Percentiles rank a stretch among this genome's conserved stretches.
These are phyloP conservation scores for Ogataea corticis DNA, from an alignment of 805 yeast genomes.

Conservation along the genomic window DNA sequence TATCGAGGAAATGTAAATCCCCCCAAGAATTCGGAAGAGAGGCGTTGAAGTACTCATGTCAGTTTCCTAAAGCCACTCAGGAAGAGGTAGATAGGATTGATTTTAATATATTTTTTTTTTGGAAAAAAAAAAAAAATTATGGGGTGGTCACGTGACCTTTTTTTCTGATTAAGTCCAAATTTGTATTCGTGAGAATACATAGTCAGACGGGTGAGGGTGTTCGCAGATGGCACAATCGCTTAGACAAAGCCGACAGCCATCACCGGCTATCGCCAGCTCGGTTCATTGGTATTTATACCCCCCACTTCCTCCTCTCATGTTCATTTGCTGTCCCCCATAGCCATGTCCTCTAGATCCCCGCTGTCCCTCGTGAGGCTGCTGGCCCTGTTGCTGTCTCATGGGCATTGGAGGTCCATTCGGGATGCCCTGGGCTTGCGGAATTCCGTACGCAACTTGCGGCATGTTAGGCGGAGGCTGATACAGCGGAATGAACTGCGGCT, in stretches of 20 bases:
- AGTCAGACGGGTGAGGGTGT: too few species aligned
- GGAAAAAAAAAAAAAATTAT: background rate
- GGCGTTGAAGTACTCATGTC: background rate
- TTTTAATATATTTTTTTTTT: background rate
- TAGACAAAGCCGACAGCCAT: too few species aligned
- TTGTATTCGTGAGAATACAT: background rate
- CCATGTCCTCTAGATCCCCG: slow-evolving; percentile 15
- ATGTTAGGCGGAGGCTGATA: slow-evolving; percentile 21
- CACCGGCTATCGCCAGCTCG: background rate
- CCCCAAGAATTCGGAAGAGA: slow-evolving; percentile 70
- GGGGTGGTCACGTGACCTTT: background rate
- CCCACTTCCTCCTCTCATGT: slow-evolving; percentile 10
- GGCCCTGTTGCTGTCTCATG: slow-evolving; percentile 18
- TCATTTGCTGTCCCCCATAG: slow-evolving; percentile 15
- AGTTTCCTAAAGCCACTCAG: too few species aligned
- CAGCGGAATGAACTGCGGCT: slow-evolving; percentile 21
- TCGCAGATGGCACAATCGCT: too few species aligned
- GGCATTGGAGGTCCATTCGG: slow-evolving; percentile 13
- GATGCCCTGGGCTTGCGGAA: slow-evolving; percentile 14
- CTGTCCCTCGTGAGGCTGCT: slow-evolving; percentile 18
- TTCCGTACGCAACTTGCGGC: slow-evolving; percentile 20
- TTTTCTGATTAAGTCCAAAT: background rate
- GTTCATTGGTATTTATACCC: slow-evolving; percentile 6
- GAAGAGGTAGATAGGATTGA: too few species aligned
- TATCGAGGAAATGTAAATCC: slow-evolving; percentile 72